Base-by-base conservation (phyloP, 2,329 filamentous ascomycete species). In the Xylariaceae sp. region DNA sequence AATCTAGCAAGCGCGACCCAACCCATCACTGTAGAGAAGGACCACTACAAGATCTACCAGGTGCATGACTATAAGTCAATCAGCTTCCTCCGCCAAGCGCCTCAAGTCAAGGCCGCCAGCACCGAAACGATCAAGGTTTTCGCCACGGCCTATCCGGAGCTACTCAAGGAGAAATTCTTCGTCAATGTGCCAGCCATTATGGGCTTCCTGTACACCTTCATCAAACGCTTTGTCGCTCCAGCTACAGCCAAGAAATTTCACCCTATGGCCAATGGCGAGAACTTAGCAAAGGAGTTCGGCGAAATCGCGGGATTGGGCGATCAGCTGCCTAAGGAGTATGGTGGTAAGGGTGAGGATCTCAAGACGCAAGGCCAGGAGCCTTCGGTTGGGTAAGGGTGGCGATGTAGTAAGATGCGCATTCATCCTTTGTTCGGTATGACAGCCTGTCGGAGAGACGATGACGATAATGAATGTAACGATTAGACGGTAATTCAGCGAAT, bases 11-110 rank as follows among this genome's bases (percentile, higher is more conserved):
- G 78, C 19, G 87, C 87, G 38, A 89, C 80, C 8, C 69, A 74
- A 50, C 76, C 79, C 32, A 88, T 90, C 56, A 81, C 85, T 2
- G 83, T 88, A 42, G 83, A 81, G 48, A 71, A 78, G 51, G 91
- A 96, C 59, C 87, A 86, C 1, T 94, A 95, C 69, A 87, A 91
- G 66, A 89, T 94, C 71, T 78, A 87, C 56, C 90, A 96, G 66
- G 82, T 96, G 19, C 91, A 97, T 68, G 91, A 97, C 71, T 96
- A 96, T 73, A 79, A 87, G 54, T 83, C 81, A 48, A 83, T 95
- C 61, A 88, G 83, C 58, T 95, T 96, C 74, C 74, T 96, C 53
- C 83, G 88, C 45, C 83, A 87, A 71, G 84, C 91, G 42, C 78
- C 86, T 1, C 72, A 76, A 43, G 82, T 93, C 65, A 89, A 87